Evolutionary conservation across 176 grass and related monocot species (phyloP), one percentile per base, ranked within the genome.

Genomic region (Canna indica): DNA sequence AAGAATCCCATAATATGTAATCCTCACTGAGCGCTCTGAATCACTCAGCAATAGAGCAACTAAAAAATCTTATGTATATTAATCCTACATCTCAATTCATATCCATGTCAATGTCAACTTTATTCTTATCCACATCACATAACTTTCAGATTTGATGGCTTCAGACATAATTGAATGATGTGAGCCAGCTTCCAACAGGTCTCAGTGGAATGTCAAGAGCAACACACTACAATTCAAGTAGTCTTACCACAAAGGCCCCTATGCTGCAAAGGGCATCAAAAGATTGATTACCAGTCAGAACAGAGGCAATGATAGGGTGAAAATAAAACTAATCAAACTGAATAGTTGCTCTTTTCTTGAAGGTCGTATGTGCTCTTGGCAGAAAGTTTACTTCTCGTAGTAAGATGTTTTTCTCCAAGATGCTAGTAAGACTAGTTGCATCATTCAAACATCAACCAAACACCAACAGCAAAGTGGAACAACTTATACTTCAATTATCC

Each of bases 171-270:
- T 42, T 25, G 5, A 68, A 68, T 6, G 2, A 6, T 3, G 26
- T 41, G 35, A 42, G 64, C 24, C 36, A 30, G 25, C 39, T 66
- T 17, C 44, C 17, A 11, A 16, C 45, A 48, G 26, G 13, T 11
- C 27, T 59, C 35, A 39, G 50, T 58, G 71, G 28, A 53, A 73
- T 25, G n/a, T 27, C 11, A 73, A 36, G 18, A 17, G n/a, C 71
- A 33, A 73, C 59, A 27, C 22, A 27, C 36, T 50, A 73, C 8
- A 71, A 41, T 59, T 70, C 28, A 48, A 48, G 42, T 16, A 38
- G 59, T 16, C 3, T 31, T 62, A 25, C 53, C 24, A 25, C 13
- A 31, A 17, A 62, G 0, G 12, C 27, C 59, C 14, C 20, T 16
- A 24, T 39, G 20, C 63, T 30, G 33, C 33, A 13, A 16, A 9